Evolutionary conservation across 2,329 filamentous ascomycete genomes (phyloP).

Genomic region (Immersiporthe knoxdaviesiana): DNA sequence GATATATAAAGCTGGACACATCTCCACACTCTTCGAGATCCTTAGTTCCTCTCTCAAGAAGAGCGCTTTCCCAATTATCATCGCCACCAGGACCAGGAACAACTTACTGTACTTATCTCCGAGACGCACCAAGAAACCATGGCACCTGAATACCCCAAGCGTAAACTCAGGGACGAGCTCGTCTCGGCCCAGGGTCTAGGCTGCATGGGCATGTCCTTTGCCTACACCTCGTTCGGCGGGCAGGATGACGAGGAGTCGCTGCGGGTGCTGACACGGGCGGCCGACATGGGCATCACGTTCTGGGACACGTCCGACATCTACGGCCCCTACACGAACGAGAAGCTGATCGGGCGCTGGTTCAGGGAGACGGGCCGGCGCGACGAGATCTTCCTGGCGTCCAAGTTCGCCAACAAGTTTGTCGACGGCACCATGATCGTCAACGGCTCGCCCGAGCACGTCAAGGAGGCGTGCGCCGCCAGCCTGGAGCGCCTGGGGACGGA

Average conservation of each 20-base stretch:
- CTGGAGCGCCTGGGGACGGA: conserved; percentile 52
- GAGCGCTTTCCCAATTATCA: background rate
- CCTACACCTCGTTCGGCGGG: conserved; percentile 28
- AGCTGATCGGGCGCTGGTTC: conserved; percentile 50
- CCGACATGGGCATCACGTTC: conserved; percentile 30
- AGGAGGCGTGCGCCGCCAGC: conserved; percentile 38
- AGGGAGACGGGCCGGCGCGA: conserved; percentile 43
- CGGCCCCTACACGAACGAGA: conserved; percentile 39
- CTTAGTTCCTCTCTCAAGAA: background rate
- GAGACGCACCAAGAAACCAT: background rate
- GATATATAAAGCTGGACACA: background rate
- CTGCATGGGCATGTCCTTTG: conserved; percentile 29
- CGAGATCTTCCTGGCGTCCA: conserved; percentile 52
- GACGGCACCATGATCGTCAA: conserved; percentile 30
- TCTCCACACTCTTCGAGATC: background rate
- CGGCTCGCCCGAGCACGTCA: conserved; percentile 36
- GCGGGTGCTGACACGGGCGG: conserved; percentile 30
- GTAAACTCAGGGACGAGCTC: conserved; percentile 27
- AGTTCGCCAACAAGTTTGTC: conserved; percentile 37
- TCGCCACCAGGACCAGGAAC: background rate
- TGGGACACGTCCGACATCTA: conserved; percentile 31
- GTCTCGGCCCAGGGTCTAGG: conserved; percentile 26
- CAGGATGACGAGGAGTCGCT: conserved; percentile 30
- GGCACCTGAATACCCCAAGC: conserved; percentile 20
- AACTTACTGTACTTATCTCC: background rate